Evolutionary conservation across 768 basidiomycete species (phyloP).

Genomic region (Kwoniella mangroviensis): DNA sequence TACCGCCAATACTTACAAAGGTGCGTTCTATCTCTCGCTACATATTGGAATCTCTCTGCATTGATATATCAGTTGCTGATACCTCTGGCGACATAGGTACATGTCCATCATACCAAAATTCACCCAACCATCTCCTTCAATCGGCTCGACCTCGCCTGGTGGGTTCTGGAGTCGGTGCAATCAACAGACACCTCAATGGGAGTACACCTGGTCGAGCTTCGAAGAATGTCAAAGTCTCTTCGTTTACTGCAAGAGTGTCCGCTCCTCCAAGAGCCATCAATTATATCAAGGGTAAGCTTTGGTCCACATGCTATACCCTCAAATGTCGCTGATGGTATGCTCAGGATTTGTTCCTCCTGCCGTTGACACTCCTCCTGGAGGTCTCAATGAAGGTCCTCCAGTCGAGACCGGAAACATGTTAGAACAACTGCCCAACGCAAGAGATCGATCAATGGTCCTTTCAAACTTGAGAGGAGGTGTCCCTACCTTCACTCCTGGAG

Average conservation of each 20-base stretch:
- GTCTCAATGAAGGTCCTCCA: neutral
- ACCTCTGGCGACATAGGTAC: neutral
- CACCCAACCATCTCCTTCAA: slow-evolving; percentile 18
- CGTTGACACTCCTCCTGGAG: too few relatives aligned
- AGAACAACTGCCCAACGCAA: neutral
- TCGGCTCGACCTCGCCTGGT: slow-evolving; percentile 17
- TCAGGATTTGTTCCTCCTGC: too few relatives aligned
- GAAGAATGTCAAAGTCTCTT: neutral
- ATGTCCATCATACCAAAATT: neutral
- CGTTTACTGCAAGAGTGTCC: neutral
- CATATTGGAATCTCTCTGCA: neutral
- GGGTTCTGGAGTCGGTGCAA: slow-evolving; percentile 9
- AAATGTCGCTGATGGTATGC: too few relatives aligned
- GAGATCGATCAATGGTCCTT: neutral
- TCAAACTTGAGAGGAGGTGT: too few relatives aligned
- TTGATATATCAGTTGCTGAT: neutral
- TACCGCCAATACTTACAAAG: neutral
- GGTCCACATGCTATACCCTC: neutral
- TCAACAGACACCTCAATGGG: slow-evolving; percentile 14
- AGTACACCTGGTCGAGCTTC: neutral
- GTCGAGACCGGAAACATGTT: neutral
- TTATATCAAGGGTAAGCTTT: slow-evolving; percentile 4
- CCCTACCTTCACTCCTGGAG: too few relatives aligned
- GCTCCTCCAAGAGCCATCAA: neutral
- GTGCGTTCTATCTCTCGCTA: neutral